These are phyloP conservation scores for Gaeumannomyces sp. DNA, from an alignment of 2,329 filamentous ascomycete species.

Conservation along the genomic window DNA sequence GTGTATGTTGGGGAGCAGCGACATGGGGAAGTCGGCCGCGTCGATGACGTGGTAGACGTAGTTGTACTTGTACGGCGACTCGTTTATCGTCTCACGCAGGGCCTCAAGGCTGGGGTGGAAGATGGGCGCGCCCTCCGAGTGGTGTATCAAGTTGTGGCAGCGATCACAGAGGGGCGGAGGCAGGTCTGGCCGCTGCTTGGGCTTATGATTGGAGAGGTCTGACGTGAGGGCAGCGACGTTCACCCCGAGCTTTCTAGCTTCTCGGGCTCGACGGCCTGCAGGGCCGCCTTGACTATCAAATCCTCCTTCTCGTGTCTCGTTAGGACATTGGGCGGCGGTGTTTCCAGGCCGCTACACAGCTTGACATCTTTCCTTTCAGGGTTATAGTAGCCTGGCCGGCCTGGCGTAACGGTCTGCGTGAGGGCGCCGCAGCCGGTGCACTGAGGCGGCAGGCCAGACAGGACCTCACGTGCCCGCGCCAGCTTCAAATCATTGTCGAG, in stretches of 20 bases:
- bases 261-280: slow-evolving; percentile 35
- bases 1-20: slow-evolving; percentile 72
- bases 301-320: slow-evolving; percentile 32
- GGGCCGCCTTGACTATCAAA: slow-evolving; percentile 38
- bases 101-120: slow-evolving; percentile 75
- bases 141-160: slow-evolving; percentile 76
- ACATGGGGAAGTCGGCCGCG: slow-evolving; percentile 95
- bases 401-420: slow-evolving; percentile 46
- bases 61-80: slow-evolving; percentile 85
- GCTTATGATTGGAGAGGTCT: background rate
- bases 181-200: background rate
- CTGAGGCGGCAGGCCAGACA: slow-evolving; percentile 40
- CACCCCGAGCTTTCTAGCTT: slow-evolving; percentile 40
- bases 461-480: slow-evolving; percentile 5
- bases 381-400: slow-evolving; percentile 54
- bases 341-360: slow-evolving; percentile 37
- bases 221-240: slow-evolving; percentile 31
- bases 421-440: slow-evolving; percentile 62
- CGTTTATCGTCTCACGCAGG: slow-evolving; percentile 75
- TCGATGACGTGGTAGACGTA: slow-evolving; percentile 95
- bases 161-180: slow-evolving; percentile 62
- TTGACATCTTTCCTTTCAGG: slow-evolving; percentile 43
- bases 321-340: background rate
- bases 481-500: background rate
- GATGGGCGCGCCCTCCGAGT: slow-evolving; percentile 65